Percentiles rank a stretch among this genome's conserved stretches.
Conservation (phyloP, 257 asterid genomes). For the Ocimum tenuiflorum region DNA sequence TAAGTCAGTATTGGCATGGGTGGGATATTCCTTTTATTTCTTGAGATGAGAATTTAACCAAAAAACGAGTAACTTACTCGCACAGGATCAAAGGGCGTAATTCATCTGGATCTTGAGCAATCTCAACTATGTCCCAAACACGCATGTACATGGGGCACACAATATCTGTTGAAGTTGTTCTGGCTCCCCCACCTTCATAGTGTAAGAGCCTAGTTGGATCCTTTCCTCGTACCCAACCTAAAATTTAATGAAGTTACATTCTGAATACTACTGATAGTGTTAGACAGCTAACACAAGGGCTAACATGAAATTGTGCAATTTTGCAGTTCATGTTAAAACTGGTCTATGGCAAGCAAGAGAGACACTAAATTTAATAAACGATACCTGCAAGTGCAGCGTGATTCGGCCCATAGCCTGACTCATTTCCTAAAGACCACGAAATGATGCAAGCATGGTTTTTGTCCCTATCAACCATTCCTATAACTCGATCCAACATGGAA, state of each 20-base stretch:
- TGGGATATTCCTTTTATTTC: background rate
- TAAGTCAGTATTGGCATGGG: slow-evolving; percentile 9
- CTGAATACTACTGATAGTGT: background rate
- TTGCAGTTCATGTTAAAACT: background rate
- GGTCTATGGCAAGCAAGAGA: background rate
- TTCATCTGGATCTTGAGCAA: slow-evolving; percentile 87
- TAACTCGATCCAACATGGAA: slow-evolving; percentile 86
- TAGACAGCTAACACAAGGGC: background rate
- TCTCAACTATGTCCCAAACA: slow-evolving; percentile 78
- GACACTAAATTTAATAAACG: background rate
- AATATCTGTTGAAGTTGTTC: slow-evolving; percentile 87
- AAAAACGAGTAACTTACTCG: slow-evolving; percentile 60
- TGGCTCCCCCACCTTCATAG: slow-evolving; percentile 95
- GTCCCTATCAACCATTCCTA: slow-evolving; percentile 98
- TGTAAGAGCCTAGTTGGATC: slow-evolving; percentile 82
- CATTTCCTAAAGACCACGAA: slow-evolving; percentile 95
- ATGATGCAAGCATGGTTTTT: slow-evolving; percentile 88
- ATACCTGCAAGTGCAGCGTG: slow-evolving; percentile 92
- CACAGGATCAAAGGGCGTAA: slow-evolving; percentile 82
- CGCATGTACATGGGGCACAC: slow-evolving; percentile 99
- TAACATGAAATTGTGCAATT: background rate
- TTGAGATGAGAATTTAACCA: background rate
- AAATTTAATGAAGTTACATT: slow-evolving; percentile 5
- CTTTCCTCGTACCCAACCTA: slow-evolving; percentile 89
- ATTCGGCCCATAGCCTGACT: slow-evolving; percentile 90